phyloP scores from a whole-genome alignment of 2,329 filamentous ascomycete species.

The Atkinsonella texensis region DNA sequence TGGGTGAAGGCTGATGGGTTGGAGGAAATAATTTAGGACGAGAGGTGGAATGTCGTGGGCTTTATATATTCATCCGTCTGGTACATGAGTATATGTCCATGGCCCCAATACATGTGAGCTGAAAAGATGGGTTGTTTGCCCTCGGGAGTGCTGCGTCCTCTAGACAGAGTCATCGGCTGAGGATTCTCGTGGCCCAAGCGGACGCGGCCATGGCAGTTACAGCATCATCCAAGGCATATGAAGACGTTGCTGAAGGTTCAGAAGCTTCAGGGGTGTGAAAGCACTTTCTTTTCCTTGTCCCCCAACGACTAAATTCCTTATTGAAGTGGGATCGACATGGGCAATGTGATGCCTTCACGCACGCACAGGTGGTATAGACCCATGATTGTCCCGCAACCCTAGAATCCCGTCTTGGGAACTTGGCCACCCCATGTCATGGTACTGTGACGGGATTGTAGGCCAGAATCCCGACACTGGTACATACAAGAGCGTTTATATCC shows the following conservation, averaged over 20 bases:
- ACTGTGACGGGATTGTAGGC: too few relatives aligned
- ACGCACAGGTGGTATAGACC: not conserved
- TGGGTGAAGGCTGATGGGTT: not conserved
- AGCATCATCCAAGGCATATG: too few relatives aligned
- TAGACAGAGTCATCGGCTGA: not conserved
- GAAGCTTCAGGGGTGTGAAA: not conserved
- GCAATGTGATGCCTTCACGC: not conserved
- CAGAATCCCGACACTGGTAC: too few relatives aligned
- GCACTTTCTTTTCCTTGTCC: not conserved
- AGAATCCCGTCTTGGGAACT: too few relatives aligned
- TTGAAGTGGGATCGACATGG: not conserved
- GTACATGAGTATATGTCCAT: not conserved
- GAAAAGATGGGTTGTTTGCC: not conserved
- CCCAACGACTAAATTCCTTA: not conserved
- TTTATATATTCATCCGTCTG: conserved; percentile 1
- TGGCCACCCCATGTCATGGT: too few relatives aligned
- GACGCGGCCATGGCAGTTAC: not conserved
- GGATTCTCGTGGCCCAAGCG: not conserved
- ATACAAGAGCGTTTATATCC: not conserved
- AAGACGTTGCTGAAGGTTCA: not conserved
- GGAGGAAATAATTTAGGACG: not conserved
- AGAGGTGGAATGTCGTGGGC: not conserved
- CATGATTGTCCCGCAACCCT: too few relatives aligned
- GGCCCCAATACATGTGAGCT: not conserved
- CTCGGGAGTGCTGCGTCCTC: not conserved